phyloP scores from a whole-genome alignment of 2,329 filamentous ascomycete genomes.

The Ophiobolus disseminans region DNA sequence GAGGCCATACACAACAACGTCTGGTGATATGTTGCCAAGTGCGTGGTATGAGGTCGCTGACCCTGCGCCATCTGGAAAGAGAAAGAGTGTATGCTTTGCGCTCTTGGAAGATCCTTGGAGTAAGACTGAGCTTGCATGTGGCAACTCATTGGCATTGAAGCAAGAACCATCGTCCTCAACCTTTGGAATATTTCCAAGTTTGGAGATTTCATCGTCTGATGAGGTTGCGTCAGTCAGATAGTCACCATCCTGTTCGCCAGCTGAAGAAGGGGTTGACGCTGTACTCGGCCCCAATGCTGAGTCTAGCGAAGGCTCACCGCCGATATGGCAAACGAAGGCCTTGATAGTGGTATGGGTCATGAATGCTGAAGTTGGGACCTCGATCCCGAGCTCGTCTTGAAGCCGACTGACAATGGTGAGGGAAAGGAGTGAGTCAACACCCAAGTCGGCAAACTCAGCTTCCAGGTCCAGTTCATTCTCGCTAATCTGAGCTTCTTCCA shows the following conservation, averaged over 20 bases:
- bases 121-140: constrained; percentile 38
- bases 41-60: constrained; percentile 53
- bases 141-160: background rate
- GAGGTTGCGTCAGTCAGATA: no score
- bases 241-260: no score
- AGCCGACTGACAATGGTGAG: constrained; percentile 27
- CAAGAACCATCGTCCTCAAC: constrained; percentile 12
- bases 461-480: constrained; percentile 11
- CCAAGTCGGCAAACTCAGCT: constrained; percentile 16
- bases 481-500: background rate
- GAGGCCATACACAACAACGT: constrained; percentile 61
- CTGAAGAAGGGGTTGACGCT: no score
- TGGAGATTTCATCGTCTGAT: background rate
- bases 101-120: constrained; percentile 55
- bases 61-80: constrained; percentile 59
- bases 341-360: background rate
- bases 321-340: background rate
- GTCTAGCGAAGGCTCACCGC: no score
- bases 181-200: constrained; percentile 1
- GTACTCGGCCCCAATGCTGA: no score
- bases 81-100: constrained; percentile 42
- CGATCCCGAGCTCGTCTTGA: constrained; percentile 31
- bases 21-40: constrained; percentile 28
- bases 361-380: constrained; percentile 3
- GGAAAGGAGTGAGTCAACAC: constrained; percentile 31